Evolutionary conservation across 176 grass and related monocot species (phyloP), one percentile per base, ranked within the genome.

Genomic region (Eremochloa ophiuroides): DNA sequence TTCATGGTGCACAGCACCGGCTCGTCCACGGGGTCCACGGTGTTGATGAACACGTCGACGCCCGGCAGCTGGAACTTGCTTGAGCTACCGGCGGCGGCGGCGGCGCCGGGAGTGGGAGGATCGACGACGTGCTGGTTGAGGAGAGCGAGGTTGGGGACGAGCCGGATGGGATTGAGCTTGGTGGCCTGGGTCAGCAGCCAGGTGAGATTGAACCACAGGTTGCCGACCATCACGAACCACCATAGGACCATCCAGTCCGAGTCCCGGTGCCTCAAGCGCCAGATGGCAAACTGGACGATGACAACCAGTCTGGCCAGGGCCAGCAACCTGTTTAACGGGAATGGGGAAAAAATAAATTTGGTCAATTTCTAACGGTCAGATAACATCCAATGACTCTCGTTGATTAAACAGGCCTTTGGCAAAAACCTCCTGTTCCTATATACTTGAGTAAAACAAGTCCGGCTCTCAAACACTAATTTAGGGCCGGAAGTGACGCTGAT

Each of bases 161-260:
- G 69, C 1, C 79, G 83, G 81, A 69, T 26, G 62, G 81, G 81
- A 69, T 75, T 80, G 38, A 88, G 61, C 81, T 88, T 80, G 1
- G 87, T 70, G 12, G 84, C 75, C 69, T 84, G 81, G 87, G 84
- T 84, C 23, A 88, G 87, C 29, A 88, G 18, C 87, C 87, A 88
- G 4, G 76, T 69, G 69, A 84, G 40, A 39, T 48, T 81, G 75
- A 88, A 88, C 75, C 87, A 88, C 61, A 50, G 53, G 50, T 88
- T 81, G 3, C 75, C 75, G 1, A 40, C 69, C 61, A 84, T 79
- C 61, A 44, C 53, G 23, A 7, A 5, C 87, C 87, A 88, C 87
- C 87, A 84, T 3, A 73, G 56, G 55, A 37, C 33, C 38, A 69
- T 6, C 48, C 47, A 63, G 39, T 80, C 81, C 0, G 38, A 41